Conservation (phyloP, 805 yeast genomes). For the Kluyveromyces starmeri region DNA sequence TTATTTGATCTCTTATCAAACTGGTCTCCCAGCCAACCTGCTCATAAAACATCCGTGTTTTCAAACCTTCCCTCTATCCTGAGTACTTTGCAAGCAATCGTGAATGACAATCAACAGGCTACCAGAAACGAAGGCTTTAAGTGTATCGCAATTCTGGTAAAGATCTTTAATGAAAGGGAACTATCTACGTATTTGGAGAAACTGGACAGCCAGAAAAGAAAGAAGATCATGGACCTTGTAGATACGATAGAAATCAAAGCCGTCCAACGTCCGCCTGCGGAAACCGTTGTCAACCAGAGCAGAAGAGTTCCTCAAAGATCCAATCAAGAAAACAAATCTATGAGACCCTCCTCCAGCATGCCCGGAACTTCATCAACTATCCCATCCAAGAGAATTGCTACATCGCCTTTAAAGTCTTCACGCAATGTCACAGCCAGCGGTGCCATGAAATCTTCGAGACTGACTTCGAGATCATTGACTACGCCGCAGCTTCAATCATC, state of each 20-base stretch:
- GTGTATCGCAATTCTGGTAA: slow-evolving; percentile 72
- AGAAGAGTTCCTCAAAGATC: background rate
- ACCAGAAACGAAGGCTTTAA: slow-evolving; percentile 72
- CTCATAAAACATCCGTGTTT: slow-evolving; percentile 6
- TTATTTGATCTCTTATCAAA: slow-evolving; percentile 52
- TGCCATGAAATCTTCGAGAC: slow-evolving; percentile 37
- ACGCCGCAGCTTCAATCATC: slow-evolving; percentile 1
- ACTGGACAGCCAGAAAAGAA: slow-evolving; percentile 68
- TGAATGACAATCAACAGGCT: slow-evolving; percentile 77
- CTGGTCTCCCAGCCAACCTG: slow-evolving; percentile 8
- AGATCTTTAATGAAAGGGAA: slow-evolving; percentile 68
- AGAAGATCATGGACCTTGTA: slow-evolving; percentile 53
- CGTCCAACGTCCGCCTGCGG: slow-evolving; percentile 8
- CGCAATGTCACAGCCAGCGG: slow-evolving; percentile 21
- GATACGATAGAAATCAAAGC: slow-evolving; percentile 25
- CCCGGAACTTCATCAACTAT: slow-evolving; percentile 21
- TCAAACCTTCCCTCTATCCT: slow-evolving; percentile 33
- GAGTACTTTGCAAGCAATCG: slow-evolving; percentile 48
- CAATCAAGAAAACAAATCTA: background rate
- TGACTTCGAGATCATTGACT: slow-evolving; percentile 21
- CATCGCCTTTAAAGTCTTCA: slow-evolving; percentile 51
- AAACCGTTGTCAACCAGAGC: background rate
- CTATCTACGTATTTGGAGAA: slow-evolving; percentile 46
- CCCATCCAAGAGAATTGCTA: slow-evolving; percentile 62
- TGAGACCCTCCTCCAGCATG: background rate